These are phyloP conservation scores for Gracilariopsis chorda DNA, from an alignment of 23 red algal genomes.

Conservation along the genomic window DNA sequence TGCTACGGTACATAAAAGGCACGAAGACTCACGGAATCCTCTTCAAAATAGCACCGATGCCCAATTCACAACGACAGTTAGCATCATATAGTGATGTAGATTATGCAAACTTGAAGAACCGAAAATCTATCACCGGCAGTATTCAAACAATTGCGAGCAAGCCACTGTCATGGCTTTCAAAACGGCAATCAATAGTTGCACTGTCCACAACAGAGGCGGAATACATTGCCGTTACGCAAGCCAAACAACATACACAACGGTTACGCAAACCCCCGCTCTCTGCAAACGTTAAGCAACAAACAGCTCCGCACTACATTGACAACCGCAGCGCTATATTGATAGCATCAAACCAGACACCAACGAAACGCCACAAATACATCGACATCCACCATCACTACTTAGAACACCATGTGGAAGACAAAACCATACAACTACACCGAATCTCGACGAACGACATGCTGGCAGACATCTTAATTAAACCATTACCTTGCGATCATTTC, in stretches of 20 bases:
- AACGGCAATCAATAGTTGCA: background rate
- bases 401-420: background rate
- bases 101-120: background rate
- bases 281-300: no score
- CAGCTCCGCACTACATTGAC: no score
- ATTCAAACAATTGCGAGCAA: background rate
- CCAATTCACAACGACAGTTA: background rate
- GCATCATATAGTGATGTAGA: background rate
- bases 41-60: background rate
- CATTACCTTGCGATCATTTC: background rate
- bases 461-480: background rate
- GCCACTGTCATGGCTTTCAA: background rate
- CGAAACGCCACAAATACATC: background rate
- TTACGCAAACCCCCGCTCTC: background rate
- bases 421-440: background rate
- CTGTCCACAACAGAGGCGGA: background rate
- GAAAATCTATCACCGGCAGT: background rate
- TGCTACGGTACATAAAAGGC: background rate
- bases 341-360: background rate
- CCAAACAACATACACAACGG: background rate
- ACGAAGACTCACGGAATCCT: background rate
- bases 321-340: background rate
- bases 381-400: background rate
- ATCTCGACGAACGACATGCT: background rate
- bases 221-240: no score